A percentile compares a stretch with the other conserved stretches of the same genome.
Evolutionary conservation across 1,139 yeast genomes (phyloP).

Genomic region (Taphrina wiesneri): DNA sequence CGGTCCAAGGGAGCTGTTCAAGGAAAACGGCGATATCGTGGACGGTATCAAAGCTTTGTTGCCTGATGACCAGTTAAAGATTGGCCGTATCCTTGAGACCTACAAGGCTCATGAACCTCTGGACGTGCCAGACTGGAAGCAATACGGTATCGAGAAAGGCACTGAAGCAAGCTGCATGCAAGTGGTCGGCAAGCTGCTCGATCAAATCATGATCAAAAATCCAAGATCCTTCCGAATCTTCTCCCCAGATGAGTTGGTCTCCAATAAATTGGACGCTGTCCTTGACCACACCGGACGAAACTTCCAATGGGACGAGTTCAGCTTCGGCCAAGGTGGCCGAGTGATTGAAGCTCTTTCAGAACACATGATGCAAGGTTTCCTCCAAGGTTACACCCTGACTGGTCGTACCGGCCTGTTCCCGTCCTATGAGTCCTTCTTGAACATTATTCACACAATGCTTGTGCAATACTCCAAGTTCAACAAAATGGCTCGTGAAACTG

Average conservation of each 20-base stretch:
- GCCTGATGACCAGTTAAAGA: constrained; percentile 38
- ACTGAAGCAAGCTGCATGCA: constrained; percentile 37
- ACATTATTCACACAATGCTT: constrained; percentile 40
- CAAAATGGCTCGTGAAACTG: constrained; percentile 40
- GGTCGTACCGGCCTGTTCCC: constrained; percentile 41
- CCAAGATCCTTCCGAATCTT: constrained; percentile 38
- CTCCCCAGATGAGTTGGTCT: constrained; percentile 41
- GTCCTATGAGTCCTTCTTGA: constrained; percentile 40
- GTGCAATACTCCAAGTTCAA: constrained; percentile 41
- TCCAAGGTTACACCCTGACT: constrained; percentile 41
- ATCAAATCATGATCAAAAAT: constrained; percentile 36
- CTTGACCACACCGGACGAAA: constrained; percentile 39
- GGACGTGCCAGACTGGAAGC: constrained; percentile 39
- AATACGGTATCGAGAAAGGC: constrained; percentile 38
- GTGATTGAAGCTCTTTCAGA: constrained; percentile 41
- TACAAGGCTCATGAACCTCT: constrained; percentile 38
- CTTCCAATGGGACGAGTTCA: constrained; percentile 40
- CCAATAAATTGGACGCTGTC: constrained; percentile 40
- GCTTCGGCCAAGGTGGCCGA: constrained; percentile 39
- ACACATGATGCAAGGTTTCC: constrained; percentile 41
- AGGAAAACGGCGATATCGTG: constrained; percentile 39
- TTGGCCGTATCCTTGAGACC: constrained; percentile 40
- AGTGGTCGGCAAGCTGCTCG: constrained; percentile 39
- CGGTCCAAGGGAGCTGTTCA: constrained; percentile 36
- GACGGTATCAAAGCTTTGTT: constrained; percentile 37